Conservation (phyloP, 2,329 filamentous ascomycete species). For the Pseudogymnoascus sp. region DNA sequence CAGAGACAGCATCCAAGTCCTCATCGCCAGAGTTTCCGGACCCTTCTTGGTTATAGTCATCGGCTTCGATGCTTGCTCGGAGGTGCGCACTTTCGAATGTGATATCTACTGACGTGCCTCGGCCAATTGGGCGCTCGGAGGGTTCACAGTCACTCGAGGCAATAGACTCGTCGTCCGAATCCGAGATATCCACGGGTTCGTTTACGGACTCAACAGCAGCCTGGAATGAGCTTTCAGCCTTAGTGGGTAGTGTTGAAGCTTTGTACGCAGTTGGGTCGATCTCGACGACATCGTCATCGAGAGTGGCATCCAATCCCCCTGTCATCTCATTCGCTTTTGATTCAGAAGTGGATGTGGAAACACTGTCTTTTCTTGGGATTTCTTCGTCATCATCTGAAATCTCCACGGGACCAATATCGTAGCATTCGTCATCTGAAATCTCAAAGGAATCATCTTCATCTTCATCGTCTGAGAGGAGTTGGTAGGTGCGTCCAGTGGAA, state of each 20-base stretch:
- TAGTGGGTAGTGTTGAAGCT: not conserved
- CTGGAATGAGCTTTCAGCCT: not conserved
- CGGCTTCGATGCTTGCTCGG: not conserved
- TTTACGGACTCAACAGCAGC: not conserved
- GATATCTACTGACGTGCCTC: not conserved
- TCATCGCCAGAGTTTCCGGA: not conserved
- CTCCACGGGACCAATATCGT: not conserved
- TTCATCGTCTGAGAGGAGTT: not conserved
- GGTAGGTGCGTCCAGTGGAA: slow-evolving; percentile 1
- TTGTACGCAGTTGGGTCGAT: not conserved
- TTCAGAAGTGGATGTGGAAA: not conserved
- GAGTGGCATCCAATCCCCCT: not conserved
- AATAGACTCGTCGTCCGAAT: not conserved
- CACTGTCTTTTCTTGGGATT: not conserved
- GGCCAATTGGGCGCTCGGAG: not conserved
- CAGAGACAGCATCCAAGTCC: not conserved
- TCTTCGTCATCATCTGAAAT: not conserved
- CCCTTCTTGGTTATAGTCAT: not conserved
- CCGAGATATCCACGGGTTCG: not conserved
- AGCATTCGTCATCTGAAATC: not conserved
- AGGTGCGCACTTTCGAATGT: not conserved
- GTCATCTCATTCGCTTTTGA: not conserved
- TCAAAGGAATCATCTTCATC: not conserved
- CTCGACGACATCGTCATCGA: not conserved
- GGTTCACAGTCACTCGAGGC: not conserved